phyloP scores from a whole-genome alignment of 2,329 filamentous ascomycete genomes.

The Hymenoscyphus repandus region DNA sequence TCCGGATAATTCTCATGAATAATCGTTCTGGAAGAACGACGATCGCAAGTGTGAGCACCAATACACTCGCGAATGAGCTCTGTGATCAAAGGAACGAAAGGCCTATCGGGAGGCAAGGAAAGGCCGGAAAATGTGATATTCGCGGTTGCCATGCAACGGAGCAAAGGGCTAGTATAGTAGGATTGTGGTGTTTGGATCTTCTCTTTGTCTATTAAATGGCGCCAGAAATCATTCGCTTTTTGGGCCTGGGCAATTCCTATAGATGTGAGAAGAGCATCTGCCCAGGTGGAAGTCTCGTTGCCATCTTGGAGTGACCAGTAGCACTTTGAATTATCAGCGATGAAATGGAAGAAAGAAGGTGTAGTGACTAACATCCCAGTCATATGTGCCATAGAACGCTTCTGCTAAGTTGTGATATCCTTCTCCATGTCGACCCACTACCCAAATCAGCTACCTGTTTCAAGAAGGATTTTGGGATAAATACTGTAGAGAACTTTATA shows the following conservation, averaged over 20 bases:
- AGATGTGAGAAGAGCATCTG: slow-evolving; percentile 57
- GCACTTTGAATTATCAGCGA: slow-evolving; percentile 36
- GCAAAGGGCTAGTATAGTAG: slow-evolving; percentile 61
- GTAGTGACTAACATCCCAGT: slow-evolving; percentile 56
- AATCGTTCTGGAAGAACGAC: slow-evolving; percentile 47
- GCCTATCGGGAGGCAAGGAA: slow-evolving; percentile 42
- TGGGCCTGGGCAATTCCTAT: slow-evolving; percentile 52
- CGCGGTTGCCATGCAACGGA: slow-evolving; percentile 58
- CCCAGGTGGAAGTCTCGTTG: slow-evolving; percentile 57
- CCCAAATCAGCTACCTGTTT: slow-evolving; percentile 16
- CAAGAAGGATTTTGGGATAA: background rate
- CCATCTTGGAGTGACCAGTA: slow-evolving; percentile 63
- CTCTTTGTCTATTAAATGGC: slow-evolving; percentile 43
- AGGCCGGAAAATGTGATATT: slow-evolving; percentile 54
- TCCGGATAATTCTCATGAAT: slow-evolving; percentile 47
- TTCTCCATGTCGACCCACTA: slow-evolving; percentile 63
- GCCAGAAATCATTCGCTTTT: slow-evolving; percentile 58
- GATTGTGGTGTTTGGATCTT: slow-evolving; percentile 55
- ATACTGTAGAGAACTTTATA: slow-evolving; percentile 60
- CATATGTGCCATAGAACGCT: slow-evolving; percentile 59
- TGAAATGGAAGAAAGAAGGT: background rate
- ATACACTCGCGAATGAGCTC: slow-evolving; percentile 62
- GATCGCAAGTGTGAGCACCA: slow-evolving; percentile 65
- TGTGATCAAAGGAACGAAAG: slow-evolving; percentile 57
- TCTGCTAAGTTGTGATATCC: slow-evolving; percentile 61